These are phyloP conservation scores for Ogataea trehaloabstinens DNA, from an alignment of 805 yeast species.

Conservation along the genomic window DNA sequence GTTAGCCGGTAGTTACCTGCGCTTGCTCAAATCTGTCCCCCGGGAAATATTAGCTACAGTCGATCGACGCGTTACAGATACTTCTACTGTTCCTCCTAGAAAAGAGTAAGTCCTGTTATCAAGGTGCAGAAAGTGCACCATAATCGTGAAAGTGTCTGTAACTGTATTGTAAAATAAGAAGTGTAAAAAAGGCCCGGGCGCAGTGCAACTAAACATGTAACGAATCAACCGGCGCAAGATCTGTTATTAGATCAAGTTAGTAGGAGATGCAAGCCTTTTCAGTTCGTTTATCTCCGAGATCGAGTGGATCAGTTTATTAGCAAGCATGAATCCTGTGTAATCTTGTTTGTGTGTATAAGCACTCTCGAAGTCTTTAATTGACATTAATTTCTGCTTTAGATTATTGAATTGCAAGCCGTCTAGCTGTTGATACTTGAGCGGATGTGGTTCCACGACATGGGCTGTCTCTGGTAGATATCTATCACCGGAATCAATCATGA, in stretches of 20 bases:
- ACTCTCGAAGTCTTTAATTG: slow-evolving; percentile 18
- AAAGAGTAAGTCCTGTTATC: too few relatives aligned
- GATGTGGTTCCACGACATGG: slow-evolving; percentile 13
- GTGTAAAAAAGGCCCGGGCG: neutral
- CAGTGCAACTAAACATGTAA: too few relatives aligned
- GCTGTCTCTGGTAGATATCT: slow-evolving; percentile 26
- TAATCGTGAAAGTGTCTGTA: slow-evolving; percentile 3
- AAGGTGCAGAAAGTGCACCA: too few relatives aligned
- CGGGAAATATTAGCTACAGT: too few relatives aligned
- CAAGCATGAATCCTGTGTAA: slow-evolving; percentile 15
- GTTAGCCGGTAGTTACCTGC: too few relatives aligned
- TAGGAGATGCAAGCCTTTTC: slow-evolving; percentile 2
- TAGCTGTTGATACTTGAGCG: slow-evolving; percentile 10
- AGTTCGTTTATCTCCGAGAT: slow-evolving; percentile 13
- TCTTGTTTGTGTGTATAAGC: slow-evolving; percentile 9
- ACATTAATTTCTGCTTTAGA: slow-evolving; percentile 21
- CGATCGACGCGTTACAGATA: too few relatives aligned
- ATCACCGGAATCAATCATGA: slow-evolving; percentile 42
- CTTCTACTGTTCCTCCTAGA: too few relatives aligned
- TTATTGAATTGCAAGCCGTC: slow-evolving; percentile 22
- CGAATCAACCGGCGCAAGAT: too few relatives aligned
- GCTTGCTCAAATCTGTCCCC: too few relatives aligned
- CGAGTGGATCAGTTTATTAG: slow-evolving; percentile 15
- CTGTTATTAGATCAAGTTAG: neutral
- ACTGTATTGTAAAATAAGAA: slow-evolving; percentile 1